Evolutionary conservation across 805 yeast genomes (phyloP), one percentile per base, ranked within the genome.

Genomic region (Saccharomyces eubayanus): DNA sequence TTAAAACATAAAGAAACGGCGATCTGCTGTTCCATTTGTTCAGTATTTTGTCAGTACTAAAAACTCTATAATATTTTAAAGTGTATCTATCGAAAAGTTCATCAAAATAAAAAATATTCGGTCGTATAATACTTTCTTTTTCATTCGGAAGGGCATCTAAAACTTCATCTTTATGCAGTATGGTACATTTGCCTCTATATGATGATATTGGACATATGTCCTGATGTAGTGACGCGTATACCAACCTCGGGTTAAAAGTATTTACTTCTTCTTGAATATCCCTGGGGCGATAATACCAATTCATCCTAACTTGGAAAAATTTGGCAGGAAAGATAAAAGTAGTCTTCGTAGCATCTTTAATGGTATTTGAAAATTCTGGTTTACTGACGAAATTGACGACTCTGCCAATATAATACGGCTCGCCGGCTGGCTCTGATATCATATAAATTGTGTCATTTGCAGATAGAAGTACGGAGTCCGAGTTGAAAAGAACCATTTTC

Each of bases 381-480:
- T 59, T 62, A 50, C 68, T 68, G 2, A 74, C 76, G 59, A 90
- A 89, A 14, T 91, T 94, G 75, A 88, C 79, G 43, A 92, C 77
- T 46, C 92, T 75, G 0, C 95, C 98, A 47, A 94, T 79, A 62
- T 89, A 88, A 73, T 87, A 94, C 0, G 98, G 97, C 62, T 89
- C 97, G 1, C 96, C 94, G 0, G 96, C 89, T 1, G 96, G 96
- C 67, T 89, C 97, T 57, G 94, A 82, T 11, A 91, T 77, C 83
- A 91, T 82, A 66, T 87, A 90, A 9, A 90, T 84, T 55, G 76
- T 82, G 54, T 90, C 96, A 51, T 71, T 63, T 45, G 63, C 58
- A 47, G 59, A 59, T 9, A 74, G 36, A 2, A 67, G 45, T 40
- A 28, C 53, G 27, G 49, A 67, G 5, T 57, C 61, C 0, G 52